Evolutionary conservation across 192 early-diverging fungal species (phyloP), one percentile per base, ranked within the genome.

Genomic region (Coemansia sp.): DNA sequence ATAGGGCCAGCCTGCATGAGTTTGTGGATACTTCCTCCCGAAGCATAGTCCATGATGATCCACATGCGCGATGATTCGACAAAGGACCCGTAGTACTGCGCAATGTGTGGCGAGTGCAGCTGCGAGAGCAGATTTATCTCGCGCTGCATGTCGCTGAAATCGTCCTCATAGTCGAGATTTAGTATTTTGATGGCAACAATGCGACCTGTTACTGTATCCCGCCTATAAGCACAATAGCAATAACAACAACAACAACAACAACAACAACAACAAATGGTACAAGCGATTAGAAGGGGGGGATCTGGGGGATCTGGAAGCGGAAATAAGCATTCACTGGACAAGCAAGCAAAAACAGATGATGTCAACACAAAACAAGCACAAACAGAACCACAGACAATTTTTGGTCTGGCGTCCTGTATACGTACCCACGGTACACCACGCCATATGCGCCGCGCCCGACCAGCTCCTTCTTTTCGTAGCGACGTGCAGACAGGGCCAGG

Each of bases 41-140:
- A 94, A 7, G 94, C 95, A 84, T 93, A 96, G 67, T 98, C 97
- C 94, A 99, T 98, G 62, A 98, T 88, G 64, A 99, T 92, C 95
- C 97, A 99, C 43, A 99, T 84, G 63, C 95, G 96, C 23, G 94
- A 94, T 20, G 90, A 93, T 66, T 93, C 87, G 37, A 97, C 74
- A 52, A 92, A 89, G 43, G 91, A 91, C 34, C 93, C 95, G 82
- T 95, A 91, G 73, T 98, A 98, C 51, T 89, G 87, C 1, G 95
- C 97, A 63, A 98, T 96, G 74, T 95, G 89, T 34, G 91, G 85
- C 28, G 95, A 95, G 59, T 85, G 88, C 42, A 93, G 82, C 66
- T 95, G 91, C 21, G 92, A 93, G 8, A 99, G 85, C 30, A 96
- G 82, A 42, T 87, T 87, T 42, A 99, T 96, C 74, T 99, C 98